These are phyloP conservation scores for Solanum hybrid DNA, from an alignment of 305 asterid genomes.

Conservation along the genomic window DNA sequence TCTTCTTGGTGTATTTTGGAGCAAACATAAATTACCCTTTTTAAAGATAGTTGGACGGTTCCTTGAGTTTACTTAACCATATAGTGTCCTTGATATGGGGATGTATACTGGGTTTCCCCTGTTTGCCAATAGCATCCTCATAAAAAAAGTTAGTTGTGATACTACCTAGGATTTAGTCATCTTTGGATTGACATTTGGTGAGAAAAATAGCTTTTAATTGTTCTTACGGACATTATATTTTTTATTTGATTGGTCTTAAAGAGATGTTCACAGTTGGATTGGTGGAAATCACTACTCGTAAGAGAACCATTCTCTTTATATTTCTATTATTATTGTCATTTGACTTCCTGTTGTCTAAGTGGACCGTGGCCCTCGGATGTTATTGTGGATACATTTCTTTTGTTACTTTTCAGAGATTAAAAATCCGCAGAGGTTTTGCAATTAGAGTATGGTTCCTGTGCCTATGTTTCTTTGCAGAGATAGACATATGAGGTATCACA, in stretches of 20 bases:
- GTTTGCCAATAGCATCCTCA: neutral
- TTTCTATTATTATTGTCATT: neutral
- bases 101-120: neutral
- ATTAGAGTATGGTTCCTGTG: neutral
- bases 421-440: neutral
- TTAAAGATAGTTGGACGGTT: neutral
- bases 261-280: neutral
- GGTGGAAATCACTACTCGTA: neutral
- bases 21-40: neutral
- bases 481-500: neutral
- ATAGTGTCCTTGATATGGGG: neutral
- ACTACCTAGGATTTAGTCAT: neutral
- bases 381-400: neutral
- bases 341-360: neutral
- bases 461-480: neutral
- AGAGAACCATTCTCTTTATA: neutral
- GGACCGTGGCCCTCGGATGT: neutral
- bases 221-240: neutral
- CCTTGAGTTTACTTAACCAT: neutral
- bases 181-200: neutral
- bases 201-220: neutral
- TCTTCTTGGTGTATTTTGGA: neutral
- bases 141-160: neutral
- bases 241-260: neutral
- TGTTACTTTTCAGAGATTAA: neutral